phyloP scores from a whole-genome alignment of 2,329 filamentous ascomycete species.

The Bimuria novae-zelandiae region DNA sequence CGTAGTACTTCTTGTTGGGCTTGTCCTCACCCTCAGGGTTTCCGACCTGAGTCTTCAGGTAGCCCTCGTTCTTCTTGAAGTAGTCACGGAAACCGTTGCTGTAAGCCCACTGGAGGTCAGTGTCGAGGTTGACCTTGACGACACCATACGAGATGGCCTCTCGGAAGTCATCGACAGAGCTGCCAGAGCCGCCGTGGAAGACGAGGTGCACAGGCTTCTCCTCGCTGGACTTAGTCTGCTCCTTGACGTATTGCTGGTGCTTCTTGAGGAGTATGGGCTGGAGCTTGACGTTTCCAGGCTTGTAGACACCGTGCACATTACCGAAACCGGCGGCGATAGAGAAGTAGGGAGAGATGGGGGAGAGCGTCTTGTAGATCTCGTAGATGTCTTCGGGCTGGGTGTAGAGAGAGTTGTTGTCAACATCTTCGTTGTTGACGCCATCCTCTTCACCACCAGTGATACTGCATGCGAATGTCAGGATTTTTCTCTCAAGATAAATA shows the following conservation, averaged over 20 bases:
- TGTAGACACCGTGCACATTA: constrained; percentile 99
- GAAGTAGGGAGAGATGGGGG: constrained; percentile 88
- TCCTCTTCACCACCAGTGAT: constrained; percentile 93
- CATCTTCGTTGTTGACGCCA: constrained; percentile 95
- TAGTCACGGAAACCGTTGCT: constrained; percentile 91
- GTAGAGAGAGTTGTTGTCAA: constrained; percentile 97
- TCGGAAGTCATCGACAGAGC: constrained; percentile 83
- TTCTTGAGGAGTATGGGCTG: constrained; percentile 95
- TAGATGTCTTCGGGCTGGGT: constrained; percentile 78
- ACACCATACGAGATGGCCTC: constrained; percentile 63
- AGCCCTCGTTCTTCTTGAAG: constrained; percentile 92
- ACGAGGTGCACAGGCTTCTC: constrained; percentile 98
- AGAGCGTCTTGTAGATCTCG: constrained; percentile 72
- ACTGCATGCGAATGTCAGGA: constrained; percentile 6
- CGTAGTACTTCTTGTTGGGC: constrained; percentile 90
- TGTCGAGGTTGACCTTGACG: constrained; percentile 99
- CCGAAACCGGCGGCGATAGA: constrained; percentile 98
- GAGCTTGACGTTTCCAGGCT: constrained; percentile 95
- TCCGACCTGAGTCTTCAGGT: constrained; percentile 82
- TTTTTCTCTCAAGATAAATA: constrained; percentile 72
- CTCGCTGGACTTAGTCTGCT: constrained; percentile 71
- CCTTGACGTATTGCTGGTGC: constrained; percentile 91
- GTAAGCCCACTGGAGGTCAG: constrained; percentile 92
- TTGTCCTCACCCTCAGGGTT: constrained; percentile 96
- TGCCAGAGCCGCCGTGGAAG: constrained; percentile 98